Conservation (phyloP, 352 stramenopile species). For the Phytopythium sindhum region DNA sequence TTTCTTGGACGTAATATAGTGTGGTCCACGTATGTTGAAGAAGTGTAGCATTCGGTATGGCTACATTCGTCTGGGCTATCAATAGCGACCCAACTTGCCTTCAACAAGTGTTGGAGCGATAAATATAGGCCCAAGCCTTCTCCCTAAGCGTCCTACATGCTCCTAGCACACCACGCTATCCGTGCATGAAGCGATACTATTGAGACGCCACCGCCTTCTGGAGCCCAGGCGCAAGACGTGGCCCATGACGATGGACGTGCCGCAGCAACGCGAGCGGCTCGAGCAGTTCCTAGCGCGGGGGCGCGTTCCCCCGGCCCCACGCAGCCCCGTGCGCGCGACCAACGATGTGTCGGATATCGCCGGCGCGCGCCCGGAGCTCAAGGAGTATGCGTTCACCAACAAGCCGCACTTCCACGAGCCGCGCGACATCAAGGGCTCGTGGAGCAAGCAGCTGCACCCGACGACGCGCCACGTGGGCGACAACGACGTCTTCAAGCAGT, state of each 20-base stretch:
- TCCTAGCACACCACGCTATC: neutral
- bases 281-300: conserved; percentile 48
- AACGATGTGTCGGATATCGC: conserved; percentile 71
- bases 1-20: neutral
- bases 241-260: conserved; percentile 9
- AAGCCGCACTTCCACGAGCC: conserved; percentile 67
- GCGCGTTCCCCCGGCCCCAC: conserved; percentile 8
- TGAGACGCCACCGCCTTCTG: neutral
- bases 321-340: conserved; percentile 38
- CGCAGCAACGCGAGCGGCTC: conserved; percentile 34
- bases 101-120: neutral
- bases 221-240: neutral
- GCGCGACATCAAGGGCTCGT: conserved; percentile 54
- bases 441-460: conserved; percentile 60
- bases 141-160: neutral
- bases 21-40: neutral
- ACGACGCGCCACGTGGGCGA: conserved; percentile 37
- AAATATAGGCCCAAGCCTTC: neutral
- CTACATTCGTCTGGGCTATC: neutral
- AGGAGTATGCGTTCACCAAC: conserved; percentile 59
- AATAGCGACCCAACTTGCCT: neutral
- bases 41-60: neutral
- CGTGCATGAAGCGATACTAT: neutral
- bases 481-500: conserved; percentile 65
- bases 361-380: conserved; percentile 44